Evolutionary conservation across 192 early-diverging fungal genomes (phyloP), one percentile per base, ranked within the genome.

Genomic region (Kickxella alabastrina): DNA sequence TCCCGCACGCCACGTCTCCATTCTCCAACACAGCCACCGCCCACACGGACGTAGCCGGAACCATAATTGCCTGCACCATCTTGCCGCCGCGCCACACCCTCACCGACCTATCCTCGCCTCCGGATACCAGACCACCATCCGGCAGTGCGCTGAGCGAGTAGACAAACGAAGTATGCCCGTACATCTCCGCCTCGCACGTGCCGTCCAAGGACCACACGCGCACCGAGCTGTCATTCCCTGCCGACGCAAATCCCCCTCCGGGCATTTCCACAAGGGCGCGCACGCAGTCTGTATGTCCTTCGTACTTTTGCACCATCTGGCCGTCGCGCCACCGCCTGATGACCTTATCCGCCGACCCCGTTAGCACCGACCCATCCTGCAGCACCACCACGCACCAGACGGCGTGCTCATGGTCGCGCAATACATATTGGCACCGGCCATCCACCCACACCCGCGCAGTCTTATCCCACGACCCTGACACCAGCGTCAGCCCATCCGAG

Each of bases 401-500:
- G 6, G 95, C 88, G 21, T 82, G 81, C 18, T 71, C 43, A 54
- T 99, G 95, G 3, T 89, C 93, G 18, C 66, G 49, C 27, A 98
- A 76, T 0, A 85, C 86, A 27, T 83, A 54, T n/a, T 75, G 62
- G 36, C 79, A 82, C 47, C 86, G 59, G 54, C 85, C 91, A 51
- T 93, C 77, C 43, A 79, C 76, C 97, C 97, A 99, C 12, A 98
- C 80, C 49, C 82, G 87, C 5, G 87, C 92, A 7, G 92, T 91
- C 18, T 83, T 87, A 79, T 99, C 97, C 97, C 95, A 98, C 6
- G 92, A 95, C n/a, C 94, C 97, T 18, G 92, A 94, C 15, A 98
- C 82, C 17, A 99, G 66, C 17, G 82, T 68, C 14, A 81, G 85
- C 19, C 79, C 74, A 21, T 79, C 75, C 1, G 69, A 54, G 3